These are phyloP conservation scores for Basipetospora sp. DNA, from an alignment of 2,329 filamentous ascomycete species.

Conservation along the genomic window DNA sequence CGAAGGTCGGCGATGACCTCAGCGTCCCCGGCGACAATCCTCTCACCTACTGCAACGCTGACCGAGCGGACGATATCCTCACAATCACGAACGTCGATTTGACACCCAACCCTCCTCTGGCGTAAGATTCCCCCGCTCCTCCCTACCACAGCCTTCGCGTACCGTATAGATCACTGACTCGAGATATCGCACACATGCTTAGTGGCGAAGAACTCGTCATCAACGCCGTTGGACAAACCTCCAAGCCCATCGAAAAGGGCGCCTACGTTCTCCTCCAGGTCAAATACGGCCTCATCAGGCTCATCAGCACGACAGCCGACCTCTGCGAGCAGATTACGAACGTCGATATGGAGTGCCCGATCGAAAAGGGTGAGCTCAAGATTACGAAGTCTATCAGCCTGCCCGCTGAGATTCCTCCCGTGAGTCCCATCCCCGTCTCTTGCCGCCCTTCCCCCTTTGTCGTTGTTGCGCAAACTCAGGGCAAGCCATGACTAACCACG, in stretches of 20 bases:
- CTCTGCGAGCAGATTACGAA: conserved; percentile 82
- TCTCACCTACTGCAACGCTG: conserved; percentile 56
- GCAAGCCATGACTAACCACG: background rate
- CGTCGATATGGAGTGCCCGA: conserved; percentile 76
- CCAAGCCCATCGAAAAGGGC: conserved; percentile 56
- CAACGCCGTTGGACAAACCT: conserved; percentile 61
- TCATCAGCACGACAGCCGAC: conserved; percentile 67
- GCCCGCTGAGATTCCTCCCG: conserved; percentile 74
- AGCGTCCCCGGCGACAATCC: conserved; percentile 76
- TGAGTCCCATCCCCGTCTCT: conserved; percentile 31
- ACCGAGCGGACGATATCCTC: conserved; percentile 57
- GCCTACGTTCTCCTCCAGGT: conserved; percentile 72
- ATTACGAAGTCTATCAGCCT: conserved; percentile 73
- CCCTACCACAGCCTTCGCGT: too few relatives aligned
- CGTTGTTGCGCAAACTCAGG: background rate
- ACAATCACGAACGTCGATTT: conserved; percentile 68
- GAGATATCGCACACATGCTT: conserved; percentile 10
- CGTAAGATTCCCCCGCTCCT: conserved; percentile 43
- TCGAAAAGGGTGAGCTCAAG: conserved; percentile 60
- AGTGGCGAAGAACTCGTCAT: conserved; percentile 71
- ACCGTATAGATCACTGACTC: too few relatives aligned
- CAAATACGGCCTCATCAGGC: conserved; percentile 84
- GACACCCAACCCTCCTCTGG: conserved; percentile 66
- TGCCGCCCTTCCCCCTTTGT: background rate
- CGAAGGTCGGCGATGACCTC: conserved; percentile 30